Base-by-base conservation (phyloP, 192 early-diverging fungal genomes). In the Gaertneriomyces semiglobifer region DNA sequence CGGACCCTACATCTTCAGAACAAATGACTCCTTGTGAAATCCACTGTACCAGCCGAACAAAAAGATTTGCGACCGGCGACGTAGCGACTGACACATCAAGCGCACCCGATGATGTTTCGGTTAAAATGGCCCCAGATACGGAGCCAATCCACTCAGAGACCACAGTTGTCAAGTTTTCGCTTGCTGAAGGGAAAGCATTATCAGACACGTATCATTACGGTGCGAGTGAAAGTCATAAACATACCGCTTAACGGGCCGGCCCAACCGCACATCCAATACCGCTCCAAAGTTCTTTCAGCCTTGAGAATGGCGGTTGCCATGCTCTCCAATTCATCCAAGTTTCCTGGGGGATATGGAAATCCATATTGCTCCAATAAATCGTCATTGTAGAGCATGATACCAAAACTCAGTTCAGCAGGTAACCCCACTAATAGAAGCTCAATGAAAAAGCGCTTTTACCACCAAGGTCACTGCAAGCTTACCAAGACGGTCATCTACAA, bases 351-450 rank as follows among this genome's bases (percentile, higher is more conserved):
- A 25, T 68, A 48, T 14, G 39, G 19, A 20, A 53, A 56, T 4
- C 33, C 52, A 41, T 71, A 72, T 8, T 51, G 42, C 8, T 51
- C 65, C 2, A 79, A 65, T 16, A 79, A 42, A 16, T 79, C 74
- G 10, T 19, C 9, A 48, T 79, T 79, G 72, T 71, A 79, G 19
- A 63, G 68, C 18, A 79, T 11, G 45, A 79, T 66, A 8, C 78
- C 78, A 53, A 74, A 67, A 39, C 73, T 66, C 12, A 63, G 45
- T 52, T 74, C 70, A 4, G 70, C 69, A 7, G 70, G 77, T 11
- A 79, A 47, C 19, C 66, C 65, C 54, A 79, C 77, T 78, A 62
- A 25, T 4, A 1, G 8, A n/a, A 12, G 4, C 39, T 6, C 20
- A 4, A 44, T 44, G 16, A 12, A 45, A 61, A 5, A 61, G 41